Base-by-base conservation (phyloP, 129 eudicot genomes). In the Deinandra increscens region DNA sequence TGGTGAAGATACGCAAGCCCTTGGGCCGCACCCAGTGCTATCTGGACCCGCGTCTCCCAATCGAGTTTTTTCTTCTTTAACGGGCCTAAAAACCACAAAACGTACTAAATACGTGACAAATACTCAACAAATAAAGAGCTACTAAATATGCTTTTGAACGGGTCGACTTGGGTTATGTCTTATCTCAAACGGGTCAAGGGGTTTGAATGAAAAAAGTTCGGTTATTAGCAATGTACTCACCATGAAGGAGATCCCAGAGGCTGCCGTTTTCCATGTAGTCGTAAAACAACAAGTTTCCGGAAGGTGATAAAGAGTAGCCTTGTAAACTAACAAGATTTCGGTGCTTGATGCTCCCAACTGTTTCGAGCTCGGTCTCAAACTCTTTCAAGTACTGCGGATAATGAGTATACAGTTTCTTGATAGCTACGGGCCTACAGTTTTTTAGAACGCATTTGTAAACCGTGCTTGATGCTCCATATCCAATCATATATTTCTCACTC, bases 221-320 rank as follows among this genome's bases (percentile, higher is more conserved):
- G 4, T 10, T 23, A 56, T 64, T 0, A 19, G 46, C 6, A 43
- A n/a, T 43, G 8, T 7, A 75, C 86, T 69, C 42, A 89, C 99
- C 99, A 75, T 94, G 99, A 66, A 94, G 96, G 65, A 90, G 85
- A 83, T 94, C 99, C 97, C 97, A 94, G 19, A 94, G 96, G 85
- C 99, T 94, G 13, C 99, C 99, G 43, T 94, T 94, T 77, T 94
- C 99, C 99, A 94, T 94, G 87, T 85, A 94, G 55, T 94, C 97
- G 38, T 89, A 94, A 64, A 94, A 94, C 44, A 94, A 94, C 39
- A 94, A 85, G 74, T 94, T 85, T 42, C 99, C 99, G 2, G 86
- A 75, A 33, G 90, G 91, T 13, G 97, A 94, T 29, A 94, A 84
- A 15, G 99, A 94, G 77, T 94, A 94, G 4, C 93, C 99, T 79